Conservation (phyloP, 2,329 filamentous ascomycete genomes). For the Fusarium anthophilum region DNA sequence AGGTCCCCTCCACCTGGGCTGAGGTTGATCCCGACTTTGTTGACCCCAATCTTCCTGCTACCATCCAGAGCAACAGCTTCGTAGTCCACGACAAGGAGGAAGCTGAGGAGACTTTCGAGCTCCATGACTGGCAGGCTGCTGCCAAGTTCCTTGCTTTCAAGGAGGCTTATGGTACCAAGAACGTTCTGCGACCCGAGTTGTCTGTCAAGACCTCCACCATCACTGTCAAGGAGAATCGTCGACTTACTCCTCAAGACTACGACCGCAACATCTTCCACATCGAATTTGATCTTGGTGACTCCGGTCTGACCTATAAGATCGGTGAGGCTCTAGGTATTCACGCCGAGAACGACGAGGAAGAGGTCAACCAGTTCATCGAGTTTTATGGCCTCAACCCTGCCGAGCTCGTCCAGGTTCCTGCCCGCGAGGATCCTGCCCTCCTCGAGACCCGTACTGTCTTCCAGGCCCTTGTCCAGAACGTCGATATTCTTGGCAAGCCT, state of each 20-base stretch:
- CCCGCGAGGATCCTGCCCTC: conserved; percentile 77
- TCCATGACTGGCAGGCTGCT: conserved; percentile 82
- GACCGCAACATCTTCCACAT: conserved; percentile 99
- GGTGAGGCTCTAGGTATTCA: conserved; percentile 97
- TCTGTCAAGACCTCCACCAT: conserved; percentile 87
- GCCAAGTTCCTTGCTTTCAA: conserved; percentile 93
- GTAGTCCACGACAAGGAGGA: conserved; percentile 80
- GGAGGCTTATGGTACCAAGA: conserved; percentile 85
- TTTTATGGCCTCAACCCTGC: conserved; percentile 86
- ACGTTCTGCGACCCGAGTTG: conserved; percentile 83
- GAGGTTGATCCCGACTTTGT: conserved; percentile 67
- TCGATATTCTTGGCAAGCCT: conserved; percentile 96
- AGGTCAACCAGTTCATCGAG: conserved; percentile 86
- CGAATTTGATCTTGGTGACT: conserved; percentile 93
- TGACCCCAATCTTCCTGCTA: conserved; percentile 64
- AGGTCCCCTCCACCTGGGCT: conserved; percentile 83
- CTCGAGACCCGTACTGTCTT: conserved; percentile 91
- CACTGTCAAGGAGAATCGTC: conserved; percentile 93
- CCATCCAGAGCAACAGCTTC: conserved; percentile 84
- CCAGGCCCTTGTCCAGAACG: conserved; percentile 89
- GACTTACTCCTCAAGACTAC: conserved; percentile 86
- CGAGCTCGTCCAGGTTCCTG: conserved; percentile 90
- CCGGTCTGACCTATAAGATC: conserved; percentile 94
- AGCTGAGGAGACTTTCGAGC: conserved; percentile 68
- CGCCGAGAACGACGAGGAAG: conserved; percentile 85